A percentile compares a stretch with the other conserved stretches of the same genome.
Conservation (phyloP, 257 asterid genomes). For the Solanum neorickii region DNA sequence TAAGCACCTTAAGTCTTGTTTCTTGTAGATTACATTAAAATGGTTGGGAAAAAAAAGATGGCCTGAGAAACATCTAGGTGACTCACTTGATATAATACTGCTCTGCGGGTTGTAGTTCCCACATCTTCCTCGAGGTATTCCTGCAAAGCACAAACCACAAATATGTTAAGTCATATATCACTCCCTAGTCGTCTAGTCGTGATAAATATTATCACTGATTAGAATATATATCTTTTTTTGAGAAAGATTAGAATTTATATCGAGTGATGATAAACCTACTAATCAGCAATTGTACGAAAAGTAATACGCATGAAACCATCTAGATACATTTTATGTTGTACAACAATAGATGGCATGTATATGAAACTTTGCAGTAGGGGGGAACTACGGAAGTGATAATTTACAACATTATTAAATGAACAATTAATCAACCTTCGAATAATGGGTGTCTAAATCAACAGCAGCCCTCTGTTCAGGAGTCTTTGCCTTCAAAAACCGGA, state of each 20-base stretch:
- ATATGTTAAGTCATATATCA: neutral
- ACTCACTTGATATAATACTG: constrained; percentile 74
- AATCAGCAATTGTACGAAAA: neutral
- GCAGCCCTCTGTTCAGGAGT: constrained; percentile 99
- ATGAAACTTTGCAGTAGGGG: neutral
- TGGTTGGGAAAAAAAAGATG: neutral
- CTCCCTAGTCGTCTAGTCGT: neutral
- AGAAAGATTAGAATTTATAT: neutral
- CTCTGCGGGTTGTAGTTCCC: constrained; percentile 68
- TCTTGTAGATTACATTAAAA: neutral
- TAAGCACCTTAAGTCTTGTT: neutral
- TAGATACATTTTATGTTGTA: neutral
- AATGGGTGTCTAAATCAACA: constrained; percentile 96
- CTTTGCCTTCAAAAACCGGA: constrained; percentile 84
- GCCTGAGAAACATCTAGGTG: neutral
- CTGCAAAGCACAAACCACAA: constrained; percentile 18
- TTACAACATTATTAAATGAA: neutral
- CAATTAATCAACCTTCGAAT: constrained; percentile 45
- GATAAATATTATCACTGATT: neutral
- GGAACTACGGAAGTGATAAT: neutral
- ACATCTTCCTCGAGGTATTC: constrained; percentile 89
- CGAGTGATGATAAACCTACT: neutral
- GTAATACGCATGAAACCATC: neutral
- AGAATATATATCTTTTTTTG: neutral
- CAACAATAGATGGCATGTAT: neutral